Conservation (phyloP, 23 red algal genomes). For the Gracilaria vermiculophylla region DNA sequence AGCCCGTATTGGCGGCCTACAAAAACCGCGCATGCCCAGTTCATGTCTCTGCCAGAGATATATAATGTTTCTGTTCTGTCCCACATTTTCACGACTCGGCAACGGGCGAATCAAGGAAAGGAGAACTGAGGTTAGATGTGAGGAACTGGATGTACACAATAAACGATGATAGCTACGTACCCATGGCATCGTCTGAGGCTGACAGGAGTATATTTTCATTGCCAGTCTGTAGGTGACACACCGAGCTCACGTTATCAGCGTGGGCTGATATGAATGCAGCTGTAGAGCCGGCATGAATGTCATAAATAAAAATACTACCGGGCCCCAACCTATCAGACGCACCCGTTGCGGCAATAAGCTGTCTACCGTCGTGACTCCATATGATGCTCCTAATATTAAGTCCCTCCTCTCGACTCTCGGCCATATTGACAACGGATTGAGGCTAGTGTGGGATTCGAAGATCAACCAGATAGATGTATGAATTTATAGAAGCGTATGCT, state of each 20-base stretch:
- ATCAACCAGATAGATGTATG: conserved; percentile 50
- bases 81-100: conserved; percentile 44
- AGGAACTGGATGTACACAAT: not conserved
- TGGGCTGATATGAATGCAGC: conserved; percentile 36
- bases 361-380: conserved; percentile 27
- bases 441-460: not conserved
- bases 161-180: conserved; percentile 2
- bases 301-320: conserved; percentile 37
- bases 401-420: not conserved
- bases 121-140: not conserved
- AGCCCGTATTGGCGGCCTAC: conserved; percentile 77
- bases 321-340: not conserved
- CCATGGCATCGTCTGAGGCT: conserved; percentile 54
- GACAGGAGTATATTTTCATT: conserved; percentile 69
- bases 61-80: conserved; percentile 30
- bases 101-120: not conserved
- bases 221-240: conserved; percentile 41
- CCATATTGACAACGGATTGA: not conserved
- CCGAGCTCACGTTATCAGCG: conserved; percentile 77
- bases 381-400: conserved; percentile 35
- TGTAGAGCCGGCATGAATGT: conserved; percentile 15
- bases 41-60: not conserved
- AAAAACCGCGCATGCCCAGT: conserved; percentile 56
- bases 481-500: conserved; percentile 55
- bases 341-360: conserved; percentile 41